Conservation (phyloP, 805 yeast species). For the Candida palmyrensis region DNA sequence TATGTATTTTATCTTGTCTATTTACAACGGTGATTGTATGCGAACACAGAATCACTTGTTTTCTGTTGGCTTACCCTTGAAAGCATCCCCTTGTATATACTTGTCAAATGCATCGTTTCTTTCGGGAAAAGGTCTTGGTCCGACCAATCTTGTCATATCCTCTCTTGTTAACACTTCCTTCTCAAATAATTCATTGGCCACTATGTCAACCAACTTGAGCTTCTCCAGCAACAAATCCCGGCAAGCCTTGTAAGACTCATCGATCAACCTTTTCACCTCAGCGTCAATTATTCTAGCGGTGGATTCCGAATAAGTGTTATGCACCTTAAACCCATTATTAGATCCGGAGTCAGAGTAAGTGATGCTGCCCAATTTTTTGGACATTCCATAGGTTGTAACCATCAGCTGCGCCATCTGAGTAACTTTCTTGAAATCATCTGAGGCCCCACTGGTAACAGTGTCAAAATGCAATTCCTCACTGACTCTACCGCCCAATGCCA, state of each 20-base stretch:
- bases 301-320: conserved; percentile 65
- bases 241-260: conserved; percentile 61
- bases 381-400: conserved; percentile 88
- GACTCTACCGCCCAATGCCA: conserved; percentile 91
- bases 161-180: conserved; percentile 80
- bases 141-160: conserved; percentile 72
- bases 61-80: conserved; percentile 20
- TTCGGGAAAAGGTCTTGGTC: conserved; percentile 74
- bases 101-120: conserved; percentile 87
- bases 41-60: neutral
- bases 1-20: neutral
- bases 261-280: conserved; percentile 64
- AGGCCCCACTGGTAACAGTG: conserved; percentile 87
- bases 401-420: conserved; percentile 84
- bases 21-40: neutral
- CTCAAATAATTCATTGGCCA: conserved; percentile 65
- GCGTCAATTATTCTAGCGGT: conserved; percentile 64
- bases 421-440: conserved; percentile 88
- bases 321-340: conserved; percentile 46
- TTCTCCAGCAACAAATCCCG: conserved; percentile 52
- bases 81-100: conserved; percentile 57
- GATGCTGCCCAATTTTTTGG: conserved; percentile 69
- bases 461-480: conserved; percentile 85
- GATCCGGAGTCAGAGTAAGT: conserved; percentile 47
- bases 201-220: conserved; percentile 55